phyloP scores from a whole-genome alignment of 371 early-diverging fungal genomes.

The Encephalitozoon romaleae region DNA sequence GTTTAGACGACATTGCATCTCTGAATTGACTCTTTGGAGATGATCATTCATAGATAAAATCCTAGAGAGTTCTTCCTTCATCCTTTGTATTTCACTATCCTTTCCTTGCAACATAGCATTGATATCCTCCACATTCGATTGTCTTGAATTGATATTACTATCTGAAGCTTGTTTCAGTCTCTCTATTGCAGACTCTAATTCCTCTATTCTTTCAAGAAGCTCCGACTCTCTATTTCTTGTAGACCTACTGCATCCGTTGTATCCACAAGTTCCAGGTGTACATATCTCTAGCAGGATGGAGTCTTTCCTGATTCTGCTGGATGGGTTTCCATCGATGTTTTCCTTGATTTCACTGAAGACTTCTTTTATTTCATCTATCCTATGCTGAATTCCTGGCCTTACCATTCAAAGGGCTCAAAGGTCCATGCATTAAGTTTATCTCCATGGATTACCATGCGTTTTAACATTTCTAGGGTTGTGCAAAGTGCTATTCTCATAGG shows the following conservation, averaged over 20 bases:
- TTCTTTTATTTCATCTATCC: not conserved
- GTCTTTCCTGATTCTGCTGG: not conserved
- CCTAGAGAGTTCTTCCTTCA: not conserved
- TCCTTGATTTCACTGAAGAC: not conserved
- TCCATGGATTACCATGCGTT: not conserved
- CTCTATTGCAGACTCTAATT: not conserved
- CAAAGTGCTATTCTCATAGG: not conserved
- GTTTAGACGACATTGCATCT: not conserved
- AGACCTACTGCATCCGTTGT: not conserved
- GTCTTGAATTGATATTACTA: not conserved
- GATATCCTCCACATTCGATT: not conserved
- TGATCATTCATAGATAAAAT: conserved; percentile 7
- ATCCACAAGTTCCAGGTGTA: not conserved
- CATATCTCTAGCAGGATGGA: not conserved
- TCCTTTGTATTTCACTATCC: not conserved
- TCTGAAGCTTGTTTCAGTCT: not conserved
- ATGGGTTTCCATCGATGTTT: not conserved
- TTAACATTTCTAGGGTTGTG: not conserved
- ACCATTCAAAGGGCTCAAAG: not conserved
- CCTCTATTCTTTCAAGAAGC: not conserved
- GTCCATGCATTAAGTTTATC: not conserved
- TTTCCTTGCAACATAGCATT: not conserved
- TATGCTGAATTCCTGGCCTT: not conserved
- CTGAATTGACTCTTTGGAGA: not conserved
- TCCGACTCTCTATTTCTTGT: not conserved